These are phyloP conservation scores for Alternaria brassicicola DNA, from an alignment of 2,329 filamentous ascomycete species.

Conservation along the genomic window DNA sequence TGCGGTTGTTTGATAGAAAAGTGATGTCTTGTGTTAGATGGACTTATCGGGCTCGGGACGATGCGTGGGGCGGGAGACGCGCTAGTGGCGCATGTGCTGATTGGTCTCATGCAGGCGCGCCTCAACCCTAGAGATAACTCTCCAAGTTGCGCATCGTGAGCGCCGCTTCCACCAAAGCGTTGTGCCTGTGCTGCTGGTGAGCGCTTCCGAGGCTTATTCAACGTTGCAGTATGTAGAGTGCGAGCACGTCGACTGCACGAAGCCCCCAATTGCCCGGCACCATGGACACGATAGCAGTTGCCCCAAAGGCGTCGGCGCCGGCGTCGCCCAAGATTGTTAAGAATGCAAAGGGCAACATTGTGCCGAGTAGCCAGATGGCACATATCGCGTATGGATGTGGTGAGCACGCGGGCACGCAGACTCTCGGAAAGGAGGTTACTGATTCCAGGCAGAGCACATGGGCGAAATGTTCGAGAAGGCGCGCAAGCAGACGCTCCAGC, in stretches of 20 bases:
- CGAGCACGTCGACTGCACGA: neutral
- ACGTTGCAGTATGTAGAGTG: slow-evolving; percentile 16
- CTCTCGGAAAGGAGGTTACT: slow-evolving; percentile 15
- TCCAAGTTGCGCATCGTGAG: slow-evolving; percentile 16
- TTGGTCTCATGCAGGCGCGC: slow-evolving; percentile 43
- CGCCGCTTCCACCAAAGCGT: neutral
- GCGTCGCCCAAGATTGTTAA: slow-evolving; percentile 54
- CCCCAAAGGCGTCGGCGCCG: slow-evolving; percentile 49
- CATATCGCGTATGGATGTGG: slow-evolving; percentile 53
- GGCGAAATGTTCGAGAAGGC: slow-evolving; percentile 70
- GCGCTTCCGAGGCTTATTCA: neutral
- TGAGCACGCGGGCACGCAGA: slow-evolving; percentile 25
- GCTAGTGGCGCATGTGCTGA: slow-evolving; percentile 34
- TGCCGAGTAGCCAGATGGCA: slow-evolving; percentile 48
- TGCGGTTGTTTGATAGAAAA: too few species aligned
- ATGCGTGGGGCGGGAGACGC: slow-evolving; percentile 21
- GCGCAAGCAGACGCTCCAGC: slow-evolving; percentile 70
- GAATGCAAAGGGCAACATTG: slow-evolving; percentile 50
- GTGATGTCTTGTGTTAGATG: neutral
- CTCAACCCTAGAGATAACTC: slow-evolving; percentile 28
- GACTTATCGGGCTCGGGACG: slow-evolving; percentile 1
- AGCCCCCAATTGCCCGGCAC: slow-evolving; percentile 17
- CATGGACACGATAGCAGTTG: slow-evolving; percentile 50
- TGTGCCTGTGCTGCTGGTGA: slow-evolving; percentile 6
- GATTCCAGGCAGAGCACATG: slow-evolving; percentile 67